phyloP scores from a whole-genome alignment of 441 rosid genomes.

The Euphorbia schlechtendalii region DNA sequence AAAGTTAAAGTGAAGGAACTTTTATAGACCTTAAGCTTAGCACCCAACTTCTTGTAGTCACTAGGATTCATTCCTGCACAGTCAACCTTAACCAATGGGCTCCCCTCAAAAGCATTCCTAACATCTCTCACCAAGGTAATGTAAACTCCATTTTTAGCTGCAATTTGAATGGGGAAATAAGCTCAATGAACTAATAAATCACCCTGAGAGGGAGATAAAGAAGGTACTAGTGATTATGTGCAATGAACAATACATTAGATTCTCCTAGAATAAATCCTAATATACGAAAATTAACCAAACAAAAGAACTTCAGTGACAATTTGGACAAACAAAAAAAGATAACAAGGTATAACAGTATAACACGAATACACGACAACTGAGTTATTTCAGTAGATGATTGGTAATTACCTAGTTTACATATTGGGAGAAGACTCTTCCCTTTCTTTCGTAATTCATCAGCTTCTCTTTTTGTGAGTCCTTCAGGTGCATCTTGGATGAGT shows the following conservation, averaged over 20 bases:
- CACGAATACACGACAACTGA: background rate
- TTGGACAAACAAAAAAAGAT: background rate
- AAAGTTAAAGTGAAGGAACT: slow-evolving; percentile 9
- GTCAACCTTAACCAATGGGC: slow-evolving; percentile 71
- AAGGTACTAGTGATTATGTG: too few relatives aligned
- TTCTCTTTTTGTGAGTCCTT: slow-evolving; percentile 69
- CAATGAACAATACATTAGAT: background rate
- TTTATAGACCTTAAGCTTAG: slow-evolving; percentile 71
- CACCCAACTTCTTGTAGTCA: slow-evolving; percentile 88
- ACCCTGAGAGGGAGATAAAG: background rate
- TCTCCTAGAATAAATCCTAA: background rate
- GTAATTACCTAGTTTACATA: slow-evolving; percentile 68
- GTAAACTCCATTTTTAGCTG: slow-evolving; percentile 87
- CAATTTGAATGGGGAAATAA: slow-evolving; percentile 20
- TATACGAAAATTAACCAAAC: background rate
- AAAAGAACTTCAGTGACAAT: background rate
- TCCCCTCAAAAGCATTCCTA: slow-evolving; percentile 77
- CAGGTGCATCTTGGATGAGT: slow-evolving; percentile 84
- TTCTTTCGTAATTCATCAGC: slow-evolving; percentile 55
- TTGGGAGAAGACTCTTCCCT: slow-evolving; percentile 69
- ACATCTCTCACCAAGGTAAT: slow-evolving; percentile 68
- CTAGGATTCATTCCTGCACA: slow-evolving; percentile 75
- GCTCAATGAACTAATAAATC: background rate
- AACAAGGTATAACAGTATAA: slow-evolving; percentile 2
- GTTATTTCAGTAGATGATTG: background rate